phyloP scores from a whole-genome alignment of 352 stramenopile genomes.

The Thalassiosira pacifica region DNA sequence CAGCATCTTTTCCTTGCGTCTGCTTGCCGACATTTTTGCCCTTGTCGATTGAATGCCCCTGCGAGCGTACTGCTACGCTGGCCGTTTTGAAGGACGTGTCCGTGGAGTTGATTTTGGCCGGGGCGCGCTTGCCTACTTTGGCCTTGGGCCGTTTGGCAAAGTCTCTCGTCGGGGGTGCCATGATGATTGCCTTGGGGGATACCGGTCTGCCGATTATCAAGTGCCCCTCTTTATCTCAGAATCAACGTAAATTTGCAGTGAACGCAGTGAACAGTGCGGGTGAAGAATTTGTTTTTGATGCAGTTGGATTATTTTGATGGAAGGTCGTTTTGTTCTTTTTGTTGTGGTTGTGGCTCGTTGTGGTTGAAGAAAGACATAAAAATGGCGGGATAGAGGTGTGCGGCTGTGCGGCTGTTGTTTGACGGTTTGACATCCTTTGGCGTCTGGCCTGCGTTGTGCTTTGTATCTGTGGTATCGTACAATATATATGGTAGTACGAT shows the following conservation, averaged over 20 bases:
- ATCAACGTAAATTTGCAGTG: no score
- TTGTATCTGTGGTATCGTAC: neutral
- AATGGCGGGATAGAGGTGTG: slow-evolving; percentile 2
- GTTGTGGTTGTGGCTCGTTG: neutral
- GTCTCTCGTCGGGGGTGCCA: slow-evolving; percentile 41
- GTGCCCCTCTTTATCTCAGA: no score
- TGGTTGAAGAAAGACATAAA: neutral
- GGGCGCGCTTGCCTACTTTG: slow-evolving; percentile 85
- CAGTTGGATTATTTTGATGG: no score
- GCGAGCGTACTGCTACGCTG: slow-evolving; percentile 59
- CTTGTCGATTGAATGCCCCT: slow-evolving; percentile 55
- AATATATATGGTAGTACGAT: no score
- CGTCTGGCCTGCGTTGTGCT: neutral
- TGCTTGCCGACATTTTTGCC: slow-evolving; percentile 31
- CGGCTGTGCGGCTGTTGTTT: neutral
- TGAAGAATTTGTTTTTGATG: no score
- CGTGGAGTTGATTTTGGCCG: slow-evolving; percentile 78
- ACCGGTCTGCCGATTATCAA: neutral
- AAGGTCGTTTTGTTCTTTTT: slow-evolving; percentile 1
- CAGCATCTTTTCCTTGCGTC: slow-evolving; percentile 10
- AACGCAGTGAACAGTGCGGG: no score
- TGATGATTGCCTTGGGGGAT: slow-evolving; percentile 18
- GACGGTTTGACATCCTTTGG: neutral
- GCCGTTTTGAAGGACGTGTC: slow-evolving; percentile 83
- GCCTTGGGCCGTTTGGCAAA: slow-evolving; percentile 83